Percentiles rank a stretch among this genome's conserved stretches.
Conservation (phyloP, 2,329 filamentous ascomycete genomes). For the Aaosphaeria arxii region DNA sequence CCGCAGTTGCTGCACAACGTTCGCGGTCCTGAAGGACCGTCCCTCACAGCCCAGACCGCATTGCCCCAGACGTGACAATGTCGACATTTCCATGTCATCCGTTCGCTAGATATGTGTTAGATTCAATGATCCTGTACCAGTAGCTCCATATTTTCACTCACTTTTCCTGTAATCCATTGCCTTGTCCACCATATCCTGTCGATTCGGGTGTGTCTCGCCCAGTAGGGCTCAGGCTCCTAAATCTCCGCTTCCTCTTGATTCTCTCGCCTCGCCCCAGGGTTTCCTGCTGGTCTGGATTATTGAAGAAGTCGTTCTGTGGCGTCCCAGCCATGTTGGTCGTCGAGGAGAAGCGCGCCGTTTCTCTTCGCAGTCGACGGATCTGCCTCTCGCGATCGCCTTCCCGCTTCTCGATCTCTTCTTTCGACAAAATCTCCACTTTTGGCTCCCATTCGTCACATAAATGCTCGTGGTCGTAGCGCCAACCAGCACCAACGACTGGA, state of each 20-base stretch:
- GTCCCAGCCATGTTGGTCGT: constrained; percentile 76
- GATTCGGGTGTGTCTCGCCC: constrained; percentile 80
- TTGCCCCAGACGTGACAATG: constrained; percentile 88
- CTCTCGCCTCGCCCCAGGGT: constrained; percentile 91
- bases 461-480: constrained; percentile 92
- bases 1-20: constrained; percentile 93
- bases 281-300: constrained; percentile 55
- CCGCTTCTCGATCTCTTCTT: constrained; percentile 96
- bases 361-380: constrained; percentile 78
- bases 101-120: constrained; percentile 54
- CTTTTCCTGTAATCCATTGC: constrained; percentile 51
- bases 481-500: constrained; percentile 73
- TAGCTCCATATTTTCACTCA: constrained; percentile 15
- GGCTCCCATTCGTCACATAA: constrained; percentile 60
- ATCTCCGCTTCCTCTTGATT: constrained; percentile 91
- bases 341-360: constrained; percentile 89
- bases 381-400: constrained; percentile 93
- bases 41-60: constrained; percentile 90
- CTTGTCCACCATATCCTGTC: constrained; percentile 68
- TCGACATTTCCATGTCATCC: constrained; percentile 78
- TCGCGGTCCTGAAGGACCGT: constrained; percentile 80
- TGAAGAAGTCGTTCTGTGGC: constrained; percentile 62
- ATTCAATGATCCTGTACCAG: neutral
- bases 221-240: constrained; percentile 80
- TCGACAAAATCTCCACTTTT: constrained; percentile 63